These are phyloP conservation scores for Ziziphus jujuba DNA, from an alignment of 306 rosid genomes.

Conservation along the genomic window DNA sequence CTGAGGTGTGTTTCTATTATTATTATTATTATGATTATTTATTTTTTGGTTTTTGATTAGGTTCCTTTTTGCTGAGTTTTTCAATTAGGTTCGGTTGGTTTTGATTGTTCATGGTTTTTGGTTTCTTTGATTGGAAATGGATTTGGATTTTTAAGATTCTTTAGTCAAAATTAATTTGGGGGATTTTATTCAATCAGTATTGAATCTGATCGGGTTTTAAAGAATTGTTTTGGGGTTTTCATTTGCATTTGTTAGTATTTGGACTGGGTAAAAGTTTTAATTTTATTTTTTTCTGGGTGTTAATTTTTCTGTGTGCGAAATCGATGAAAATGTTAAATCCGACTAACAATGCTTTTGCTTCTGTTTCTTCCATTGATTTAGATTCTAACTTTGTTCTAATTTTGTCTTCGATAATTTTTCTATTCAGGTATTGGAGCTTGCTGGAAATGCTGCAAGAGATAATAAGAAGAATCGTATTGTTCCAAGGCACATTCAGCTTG, in stretches of 20 bases:
- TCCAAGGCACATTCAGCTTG: constrained; percentile 88
- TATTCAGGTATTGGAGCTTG: constrained; percentile 69
- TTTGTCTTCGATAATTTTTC: background rate
- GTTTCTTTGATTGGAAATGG: background rate
- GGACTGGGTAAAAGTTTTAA: too few relatives aligned
- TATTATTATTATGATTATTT: background rate
- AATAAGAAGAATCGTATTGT: constrained; percentile 88
- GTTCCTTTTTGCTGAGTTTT: too few relatives aligned
- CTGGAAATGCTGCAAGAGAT: constrained; percentile 90
- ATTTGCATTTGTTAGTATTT: too few relatives aligned
- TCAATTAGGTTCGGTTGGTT: background rate
- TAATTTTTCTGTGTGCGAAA: too few relatives aligned
- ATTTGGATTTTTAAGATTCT: background rate
- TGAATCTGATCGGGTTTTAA: background rate
- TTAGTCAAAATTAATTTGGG: background rate
- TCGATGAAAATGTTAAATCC: too few relatives aligned
- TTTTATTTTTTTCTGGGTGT: too few relatives aligned
- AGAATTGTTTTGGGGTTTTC: too few relatives aligned
- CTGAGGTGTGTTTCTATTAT: constrained; percentile 50
- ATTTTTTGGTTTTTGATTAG: background rate
- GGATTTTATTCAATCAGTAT: background rate
- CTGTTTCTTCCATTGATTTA: background rate
- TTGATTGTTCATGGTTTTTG: background rate
- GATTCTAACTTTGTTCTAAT: background rate
- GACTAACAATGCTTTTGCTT: background rate